Percentiles rank a stretch among this genome's conserved stretches.
Evolutionary conservation across 352 stramenopile species (phyloP).

Genomic region (Phytophthora capsici): DNA sequence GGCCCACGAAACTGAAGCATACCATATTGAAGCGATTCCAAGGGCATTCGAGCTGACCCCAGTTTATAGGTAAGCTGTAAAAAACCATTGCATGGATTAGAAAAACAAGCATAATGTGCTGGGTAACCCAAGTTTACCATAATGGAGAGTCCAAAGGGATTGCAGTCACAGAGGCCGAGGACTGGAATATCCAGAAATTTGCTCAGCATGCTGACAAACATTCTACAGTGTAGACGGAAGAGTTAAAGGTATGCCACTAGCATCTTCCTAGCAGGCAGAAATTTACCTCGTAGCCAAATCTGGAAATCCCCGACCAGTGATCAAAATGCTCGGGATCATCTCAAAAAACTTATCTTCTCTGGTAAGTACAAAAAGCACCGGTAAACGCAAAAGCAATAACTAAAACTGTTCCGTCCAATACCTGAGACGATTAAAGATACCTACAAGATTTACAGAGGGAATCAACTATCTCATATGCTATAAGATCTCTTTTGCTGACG

Average conservation of each 20-base stretch:
- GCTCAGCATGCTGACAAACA: slow-evolving; percentile 87
- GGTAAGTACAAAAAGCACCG: no score
- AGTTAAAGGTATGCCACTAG: neutral
- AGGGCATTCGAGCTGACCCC: slow-evolving; percentile 83
- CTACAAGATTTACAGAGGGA: slow-evolving; percentile 38
- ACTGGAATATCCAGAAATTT: slow-evolving; percentile 85
- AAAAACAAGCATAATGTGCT: neutral
- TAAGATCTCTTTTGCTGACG: neutral
- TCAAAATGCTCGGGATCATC: slow-evolving; percentile 88
- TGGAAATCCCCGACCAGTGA: slow-evolving; percentile 94
- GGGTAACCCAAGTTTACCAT: slow-evolving; percentile 53
- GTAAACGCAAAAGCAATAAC: no score
- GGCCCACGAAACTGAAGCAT: neutral
- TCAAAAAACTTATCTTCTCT: slow-evolving; percentile 91
- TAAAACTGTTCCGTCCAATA: slow-evolving; percentile 6
- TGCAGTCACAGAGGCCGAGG: slow-evolving; percentile 93
- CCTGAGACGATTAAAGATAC: slow-evolving; percentile 94
- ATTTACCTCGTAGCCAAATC: slow-evolving; percentile 91
- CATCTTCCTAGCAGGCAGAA: no score
- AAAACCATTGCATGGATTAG: neutral
- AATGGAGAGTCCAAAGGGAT: slow-evolving; percentile 94
- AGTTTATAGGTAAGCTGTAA: slow-evolving; percentile 90
- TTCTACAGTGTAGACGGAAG: slow-evolving; percentile 47
- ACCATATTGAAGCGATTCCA: slow-evolving; percentile 76
- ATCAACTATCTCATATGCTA: no score